Evolutionary conservation across 2,329 filamentous ascomycete genomes (phyloP), one percentile per base, ranked within the genome.

Genomic region (Torrubiellomyces zombiae): DNA sequence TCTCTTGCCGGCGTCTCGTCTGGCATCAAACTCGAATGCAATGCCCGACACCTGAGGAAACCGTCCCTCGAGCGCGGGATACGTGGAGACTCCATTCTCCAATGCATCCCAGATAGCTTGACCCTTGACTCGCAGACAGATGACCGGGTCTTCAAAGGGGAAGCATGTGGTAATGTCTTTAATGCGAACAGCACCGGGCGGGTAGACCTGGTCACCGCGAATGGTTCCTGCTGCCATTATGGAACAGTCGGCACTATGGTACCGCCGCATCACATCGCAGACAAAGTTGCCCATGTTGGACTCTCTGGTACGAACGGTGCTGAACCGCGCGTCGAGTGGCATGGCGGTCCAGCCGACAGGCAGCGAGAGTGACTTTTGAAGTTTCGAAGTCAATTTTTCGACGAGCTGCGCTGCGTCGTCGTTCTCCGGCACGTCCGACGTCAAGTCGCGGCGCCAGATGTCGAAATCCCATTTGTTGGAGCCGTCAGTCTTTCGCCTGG

Each of bases 1-100:
- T 16, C 83, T 66, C 4, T 67, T 61, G 0, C 73, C 70, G 0
- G 63, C 45, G 1, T 69, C 60, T 18, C 58, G 57, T 0, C 57
- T 57, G 0, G 75, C 70, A 34, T 89, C 74, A 40, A 77, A 86
- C 24, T 63, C 62, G 42, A 83, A 85, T 1, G 50, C 52, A 36
- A 93, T 89, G 38, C 83, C 83, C 3, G 78, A 86, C 0, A 93
- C 80, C 43, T 93, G 83, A 0, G 81, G 75, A 37, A 91, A 92
- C 0, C 82, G 67, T 2, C 60, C 83, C 50, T 94, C 85, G 1
- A 86, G 60, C 0, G 83, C 80, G 1, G 83, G 85, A 33, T 89
- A 79, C 38, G 70, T 64, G 20, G 72, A 75, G 1, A 94, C 73
- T 1, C 75, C 71, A 38, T 93, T 93, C 47, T 93, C 83, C 2